Percentiles rank a stretch among this genome's conserved stretches.
These are phyloP conservation scores for Orbilia brochopaga DNA, from an alignment of 2,329 filamentous ascomycete genomes.

Conservation along the genomic window DNA sequence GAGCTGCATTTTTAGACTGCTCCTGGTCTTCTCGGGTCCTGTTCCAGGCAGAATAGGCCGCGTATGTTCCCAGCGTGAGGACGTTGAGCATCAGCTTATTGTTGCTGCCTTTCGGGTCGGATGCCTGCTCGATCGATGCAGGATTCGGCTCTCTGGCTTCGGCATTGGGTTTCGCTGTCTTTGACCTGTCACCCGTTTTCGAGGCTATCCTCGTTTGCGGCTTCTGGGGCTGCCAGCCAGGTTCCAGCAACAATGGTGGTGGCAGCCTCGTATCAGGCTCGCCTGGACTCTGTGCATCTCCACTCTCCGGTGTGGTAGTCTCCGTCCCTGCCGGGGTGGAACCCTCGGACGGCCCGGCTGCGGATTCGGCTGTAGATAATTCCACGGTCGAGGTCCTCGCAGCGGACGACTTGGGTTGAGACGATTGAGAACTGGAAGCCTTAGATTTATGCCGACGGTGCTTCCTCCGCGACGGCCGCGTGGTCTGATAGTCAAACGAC, in stretches of 20 bases:
- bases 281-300: not conserved
- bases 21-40: slow-evolving; percentile 30
- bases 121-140: slow-evolving; percentile 14
- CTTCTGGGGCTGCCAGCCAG: slow-evolving; percentile 11
- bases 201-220: slow-evolving; percentile 1
- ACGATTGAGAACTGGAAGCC: slow-evolving; percentile 1
- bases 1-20: slow-evolving; percentile 8
- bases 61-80: slow-evolving; percentile 54
- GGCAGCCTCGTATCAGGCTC: slow-evolving; percentile 24
- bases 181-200: slow-evolving; percentile 19
- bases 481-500: slow-evolving; percentile 41
- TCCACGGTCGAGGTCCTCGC: slow-evolving; percentile 2
- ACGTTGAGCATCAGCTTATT: slow-evolving; percentile 51
- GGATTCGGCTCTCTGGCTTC: slow-evolving; percentile 12
- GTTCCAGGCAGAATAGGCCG: slow-evolving; percentile 48
- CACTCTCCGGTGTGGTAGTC: not conserved
- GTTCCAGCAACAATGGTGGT: slow-evolving; percentile 18
- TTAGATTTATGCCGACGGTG: slow-evolving; percentile 26
- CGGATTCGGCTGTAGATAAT: not conserved
- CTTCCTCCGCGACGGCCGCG: slow-evolving; percentile 37
- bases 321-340: slow-evolving; percentile 33
- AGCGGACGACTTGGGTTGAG: not conserved
- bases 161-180: slow-evolving; percentile 9
- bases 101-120: slow-evolving; percentile 32
- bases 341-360: slow-evolving; percentile 40